A percentile compares a stretch with the other conserved stretches of the same genome.
phyloP scores from a whole-genome alignment of 352 stramenopile species.

The Pythium chondricola region DNA sequence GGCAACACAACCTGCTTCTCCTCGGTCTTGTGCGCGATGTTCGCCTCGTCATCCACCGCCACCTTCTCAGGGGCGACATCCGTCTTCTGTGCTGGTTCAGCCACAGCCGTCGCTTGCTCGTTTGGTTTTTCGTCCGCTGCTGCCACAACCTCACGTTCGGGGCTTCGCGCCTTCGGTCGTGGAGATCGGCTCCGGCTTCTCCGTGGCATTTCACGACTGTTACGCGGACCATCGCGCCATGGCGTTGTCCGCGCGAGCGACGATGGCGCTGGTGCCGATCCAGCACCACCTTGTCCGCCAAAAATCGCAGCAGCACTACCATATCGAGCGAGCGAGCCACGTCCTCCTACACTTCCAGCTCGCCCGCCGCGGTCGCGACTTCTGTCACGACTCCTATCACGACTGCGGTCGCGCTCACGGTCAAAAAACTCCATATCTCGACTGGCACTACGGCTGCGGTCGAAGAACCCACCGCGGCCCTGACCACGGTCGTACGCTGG shows the following conservation, averaged over 20 bases:
- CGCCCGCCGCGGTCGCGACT: conserved; percentile 6
- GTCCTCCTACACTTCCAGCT: conserved; percentile 1
- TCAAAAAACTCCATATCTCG: conserved; percentile 20
- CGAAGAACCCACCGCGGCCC: conserved; percentile 27
- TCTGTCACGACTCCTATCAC: conserved; percentile 11
- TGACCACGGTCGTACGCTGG: conserved; percentile 13
- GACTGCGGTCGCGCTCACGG: conserved; percentile 15
- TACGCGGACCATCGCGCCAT: conserved; percentile 16
- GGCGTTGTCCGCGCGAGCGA: not conserved
- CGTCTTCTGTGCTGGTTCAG: not conserved
- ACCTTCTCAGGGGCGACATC: not conserved
- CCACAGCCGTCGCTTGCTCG: not conserved
- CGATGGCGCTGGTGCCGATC: not conserved
- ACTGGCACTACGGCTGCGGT: conserved; percentile 6
- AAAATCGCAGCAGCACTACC: not conserved
- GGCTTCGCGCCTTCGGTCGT: no score
- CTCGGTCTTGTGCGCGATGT: not conserved
- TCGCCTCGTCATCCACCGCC: not conserved
- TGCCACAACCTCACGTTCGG: no score
- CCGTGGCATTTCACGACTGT: conserved; percentile 3
- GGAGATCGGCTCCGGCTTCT: conserved; percentile 5
- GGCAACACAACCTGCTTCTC: not conserved
- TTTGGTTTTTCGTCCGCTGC: not conserved
- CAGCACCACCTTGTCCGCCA: not conserved
- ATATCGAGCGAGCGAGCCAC: not conserved